phyloP scores from a whole-genome alignment of 441 rosid species.

The Populus hybrid region DNA sequence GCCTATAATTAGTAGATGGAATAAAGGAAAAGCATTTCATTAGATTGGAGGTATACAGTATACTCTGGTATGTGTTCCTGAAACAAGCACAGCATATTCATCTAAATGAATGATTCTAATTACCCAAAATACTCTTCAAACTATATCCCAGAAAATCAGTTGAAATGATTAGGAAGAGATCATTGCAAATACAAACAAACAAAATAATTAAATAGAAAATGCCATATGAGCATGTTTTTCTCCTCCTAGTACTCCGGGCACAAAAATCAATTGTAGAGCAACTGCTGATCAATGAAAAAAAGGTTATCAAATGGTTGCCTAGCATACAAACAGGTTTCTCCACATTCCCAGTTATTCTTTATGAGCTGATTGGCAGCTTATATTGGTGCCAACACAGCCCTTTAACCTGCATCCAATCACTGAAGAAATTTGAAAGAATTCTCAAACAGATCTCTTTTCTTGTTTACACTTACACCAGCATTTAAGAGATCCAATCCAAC shows the following conservation, averaged over 20 bases:
- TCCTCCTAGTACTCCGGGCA: neutral
- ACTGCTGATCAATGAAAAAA: neutral
- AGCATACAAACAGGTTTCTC: neutral
- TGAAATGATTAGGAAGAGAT: neutral
- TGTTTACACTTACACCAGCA: neutral
- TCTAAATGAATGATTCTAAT: neutral
- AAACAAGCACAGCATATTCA: neutral
- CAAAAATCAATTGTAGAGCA: neutral
- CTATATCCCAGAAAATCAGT: neutral
- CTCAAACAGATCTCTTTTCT: neutral
- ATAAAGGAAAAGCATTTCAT: conserved; percentile 1
- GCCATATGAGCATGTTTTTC: neutral
- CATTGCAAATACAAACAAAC: neutral
- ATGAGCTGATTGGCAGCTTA: neutral
- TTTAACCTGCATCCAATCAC: neutral
- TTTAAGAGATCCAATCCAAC: neutral
- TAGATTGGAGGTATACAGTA: conserved; percentile 11
- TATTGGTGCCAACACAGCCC: neutral
- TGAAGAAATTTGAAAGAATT: neutral
- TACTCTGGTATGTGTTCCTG: conserved; percentile 44
- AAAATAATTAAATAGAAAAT: neutral
- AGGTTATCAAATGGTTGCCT: neutral
- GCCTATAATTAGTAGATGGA: neutral
- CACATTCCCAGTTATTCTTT: neutral
- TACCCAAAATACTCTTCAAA: neutral